Conservation (phyloP, 257 asterid genomes). For the Voacanga thouarsii region DNA sequence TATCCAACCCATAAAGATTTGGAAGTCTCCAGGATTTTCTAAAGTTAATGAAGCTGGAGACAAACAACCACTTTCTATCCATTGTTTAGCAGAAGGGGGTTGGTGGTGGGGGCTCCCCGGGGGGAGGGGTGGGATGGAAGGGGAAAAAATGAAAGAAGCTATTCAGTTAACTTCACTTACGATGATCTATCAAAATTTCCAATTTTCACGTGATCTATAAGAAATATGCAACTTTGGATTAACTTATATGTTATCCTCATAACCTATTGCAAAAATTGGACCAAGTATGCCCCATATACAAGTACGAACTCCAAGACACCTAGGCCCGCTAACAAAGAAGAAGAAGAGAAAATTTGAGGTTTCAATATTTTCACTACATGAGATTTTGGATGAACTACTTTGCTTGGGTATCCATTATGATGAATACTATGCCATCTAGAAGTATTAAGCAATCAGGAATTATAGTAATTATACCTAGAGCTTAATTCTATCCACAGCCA, state of each 20-base stretch:
- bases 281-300: background rate
- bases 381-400: no score
- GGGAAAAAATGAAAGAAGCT: no score
- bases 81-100: background rate
- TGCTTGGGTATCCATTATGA: background rate
- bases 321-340: no score
- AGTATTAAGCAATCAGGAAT: background rate
- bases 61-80: background rate
- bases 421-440: background rate
- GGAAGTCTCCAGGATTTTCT: background rate
- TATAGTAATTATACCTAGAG: no score
- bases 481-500: no score
- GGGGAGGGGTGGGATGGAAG: no score
- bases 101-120: no score
- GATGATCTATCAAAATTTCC: background rate
- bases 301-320: background rate
- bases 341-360: background rate
- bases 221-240: no score
- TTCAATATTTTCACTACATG: background rate
- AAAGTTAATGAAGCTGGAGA: background rate
- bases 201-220: no score
- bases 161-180: background rate
- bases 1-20: background rate
- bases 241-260: no score
- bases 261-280: background rate